A percentile compares a stretch with the other conserved stretches of the same genome.
Conservation (phyloP, 495 filamentous ascomycete genomes). For the Tuber magnatum region DNA sequence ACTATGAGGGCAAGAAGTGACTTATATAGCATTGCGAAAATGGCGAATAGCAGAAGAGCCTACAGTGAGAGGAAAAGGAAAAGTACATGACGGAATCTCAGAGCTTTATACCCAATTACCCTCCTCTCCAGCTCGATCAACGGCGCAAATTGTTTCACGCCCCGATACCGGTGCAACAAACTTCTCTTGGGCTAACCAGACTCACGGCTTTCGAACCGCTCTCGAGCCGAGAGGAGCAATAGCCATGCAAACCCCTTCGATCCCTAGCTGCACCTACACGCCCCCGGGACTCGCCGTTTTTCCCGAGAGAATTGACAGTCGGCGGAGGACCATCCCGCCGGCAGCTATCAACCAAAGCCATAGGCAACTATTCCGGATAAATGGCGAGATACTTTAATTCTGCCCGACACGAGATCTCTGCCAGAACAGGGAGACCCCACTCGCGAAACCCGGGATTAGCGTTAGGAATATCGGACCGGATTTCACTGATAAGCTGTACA, state of each 20-base stretch:
- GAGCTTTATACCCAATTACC: background rate
- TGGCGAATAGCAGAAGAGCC: background rate
- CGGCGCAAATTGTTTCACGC: background rate
- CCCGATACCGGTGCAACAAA: background rate
- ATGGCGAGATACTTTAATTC: too few relatives aligned
- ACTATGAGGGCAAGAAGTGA: slow-evolving; percentile 22
- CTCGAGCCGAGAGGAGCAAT: background rate
- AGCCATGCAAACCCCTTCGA: background rate
- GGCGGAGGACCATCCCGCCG: too few relatives aligned
- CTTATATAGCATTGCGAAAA: slow-evolving; percentile 17
- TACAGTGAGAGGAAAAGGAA: background rate
- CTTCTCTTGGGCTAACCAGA: background rate
- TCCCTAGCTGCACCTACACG: too few relatives aligned
- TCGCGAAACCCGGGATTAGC: too few relatives aligned
- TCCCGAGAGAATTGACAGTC: too few relatives aligned
- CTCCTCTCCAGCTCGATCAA: background rate
- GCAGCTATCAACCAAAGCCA: too few relatives aligned
- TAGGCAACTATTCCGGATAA: too few relatives aligned
- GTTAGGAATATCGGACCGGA: too few relatives aligned
- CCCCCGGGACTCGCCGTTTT: too few relatives aligned
- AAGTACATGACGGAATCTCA: background rate
- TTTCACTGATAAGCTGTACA: too few relatives aligned
- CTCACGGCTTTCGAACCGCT: background rate
- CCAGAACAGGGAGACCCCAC: too few relatives aligned
- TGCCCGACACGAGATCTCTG: too few relatives aligned